These are phyloP conservation scores for Leucogyrophana mollusca DNA, from an alignment of 768 basidiomycete species.

Conservation along the genomic window DNA sequence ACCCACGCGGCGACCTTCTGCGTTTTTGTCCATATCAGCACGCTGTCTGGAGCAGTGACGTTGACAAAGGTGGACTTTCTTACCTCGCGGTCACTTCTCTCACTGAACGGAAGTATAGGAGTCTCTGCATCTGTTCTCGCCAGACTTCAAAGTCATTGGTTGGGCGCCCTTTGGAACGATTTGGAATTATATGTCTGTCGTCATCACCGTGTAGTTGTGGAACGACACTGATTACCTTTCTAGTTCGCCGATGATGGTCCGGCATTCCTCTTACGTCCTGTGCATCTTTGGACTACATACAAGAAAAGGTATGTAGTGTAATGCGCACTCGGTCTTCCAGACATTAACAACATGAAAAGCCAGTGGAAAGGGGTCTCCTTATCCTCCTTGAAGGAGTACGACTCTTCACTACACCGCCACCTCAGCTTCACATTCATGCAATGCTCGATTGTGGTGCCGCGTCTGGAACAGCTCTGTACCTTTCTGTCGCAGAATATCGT, in stretches of 20 bases:
- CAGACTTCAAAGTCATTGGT: slow-evolving; percentile 45
- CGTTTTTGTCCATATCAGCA: slow-evolving; percentile 56
- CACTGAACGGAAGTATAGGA: slow-evolving; percentile 15
- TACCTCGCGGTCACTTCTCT: background rate
- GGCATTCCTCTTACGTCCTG: slow-evolving; percentile 44
- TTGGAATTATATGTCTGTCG: too few relatives aligned
- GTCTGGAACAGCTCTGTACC: slow-evolving; percentile 40
- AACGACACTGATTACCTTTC: background rate
- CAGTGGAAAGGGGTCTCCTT: slow-evolving; percentile 41
- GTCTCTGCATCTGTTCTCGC: slow-evolving; percentile 30
- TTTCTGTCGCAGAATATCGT: slow-evolving; percentile 40
- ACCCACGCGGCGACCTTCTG: slow-evolving; percentile 34
- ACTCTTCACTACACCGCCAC: slow-evolving; percentile 35
- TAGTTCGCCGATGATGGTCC: slow-evolving; percentile 31
- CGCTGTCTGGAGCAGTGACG: slow-evolving; percentile 49
- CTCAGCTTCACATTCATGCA: slow-evolving; percentile 38
- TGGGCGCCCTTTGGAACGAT: slow-evolving; percentile 47
- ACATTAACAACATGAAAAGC: slow-evolving; percentile 27
- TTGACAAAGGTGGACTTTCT: slow-evolving; percentile 36
- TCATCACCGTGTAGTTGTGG: too few relatives aligned
- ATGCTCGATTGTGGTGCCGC: slow-evolving; percentile 34
- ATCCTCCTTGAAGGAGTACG: slow-evolving; percentile 37
- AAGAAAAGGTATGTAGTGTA: slow-evolving; percentile 37
- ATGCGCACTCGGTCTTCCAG: background rate
- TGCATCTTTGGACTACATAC: slow-evolving; percentile 36